These are phyloP conservation scores for Cadophora sp. DNA, from an alignment of 2,329 filamentous ascomycete genomes.

Conservation along the genomic window DNA sequence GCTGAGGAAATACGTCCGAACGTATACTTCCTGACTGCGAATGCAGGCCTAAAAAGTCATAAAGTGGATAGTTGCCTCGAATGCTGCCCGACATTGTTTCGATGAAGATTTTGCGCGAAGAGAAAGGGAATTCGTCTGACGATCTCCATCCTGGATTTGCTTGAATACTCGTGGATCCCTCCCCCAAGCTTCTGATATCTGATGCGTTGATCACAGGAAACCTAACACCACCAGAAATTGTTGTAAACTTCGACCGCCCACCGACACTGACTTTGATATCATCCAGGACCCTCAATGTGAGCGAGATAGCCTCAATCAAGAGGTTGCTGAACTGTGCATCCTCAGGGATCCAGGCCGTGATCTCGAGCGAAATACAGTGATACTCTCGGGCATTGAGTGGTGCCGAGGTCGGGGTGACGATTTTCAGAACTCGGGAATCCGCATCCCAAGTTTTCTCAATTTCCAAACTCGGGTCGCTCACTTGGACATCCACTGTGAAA, in stretches of 20 bases:
- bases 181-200: background rate
- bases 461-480: conserved; percentile 37
- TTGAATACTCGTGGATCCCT: background rate
- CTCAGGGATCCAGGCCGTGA: conserved; percentile 45
- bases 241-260: conserved; percentile 32
- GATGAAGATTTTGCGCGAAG: conserved; percentile 38
- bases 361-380: conserved; percentile 42
- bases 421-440: conserved; percentile 31
- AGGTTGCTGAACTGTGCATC: conserved; percentile 36
- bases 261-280: conserved; percentile 39
- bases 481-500: conserved; percentile 38
- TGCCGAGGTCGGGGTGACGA: conserved; percentile 39
- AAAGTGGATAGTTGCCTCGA: conserved; percentile 40
- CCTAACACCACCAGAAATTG: conserved; percentile 36
- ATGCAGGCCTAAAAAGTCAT: conserved; percentile 38
- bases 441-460: conserved; percentile 36
- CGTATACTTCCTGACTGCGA: conserved; percentile 40
- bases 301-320: conserved; percentile 34
- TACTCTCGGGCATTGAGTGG: conserved; percentile 16
- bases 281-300: conserved; percentile 37
- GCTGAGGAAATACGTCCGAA: conserved; percentile 35
- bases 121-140: conserved; percentile 27
- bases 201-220: conserved; percentile 33
- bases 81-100: conserved; percentile 41
- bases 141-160: conserved; percentile 13